phyloP scores from a whole-genome alignment of 1,284 basidiomycete species.

The Ustilago hordei region DNA sequence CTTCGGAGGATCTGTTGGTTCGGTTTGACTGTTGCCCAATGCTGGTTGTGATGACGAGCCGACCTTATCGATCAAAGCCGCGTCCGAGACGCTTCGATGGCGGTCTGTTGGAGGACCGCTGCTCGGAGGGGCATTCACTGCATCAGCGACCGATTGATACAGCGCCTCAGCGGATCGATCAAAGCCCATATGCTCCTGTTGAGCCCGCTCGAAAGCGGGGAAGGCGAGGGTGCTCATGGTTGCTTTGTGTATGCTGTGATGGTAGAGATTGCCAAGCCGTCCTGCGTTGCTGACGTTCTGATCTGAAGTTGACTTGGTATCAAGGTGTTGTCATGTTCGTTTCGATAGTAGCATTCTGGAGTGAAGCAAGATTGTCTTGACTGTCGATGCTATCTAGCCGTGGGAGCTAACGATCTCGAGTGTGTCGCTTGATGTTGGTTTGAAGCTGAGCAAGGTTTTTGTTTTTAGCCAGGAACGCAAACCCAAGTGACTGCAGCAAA shows the following conservation, averaged over 20 bases:
- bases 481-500: background rate
- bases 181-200: conserved; percentile 42
- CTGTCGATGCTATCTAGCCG: conserved; percentile 1
- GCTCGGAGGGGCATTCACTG: conserved; percentile 11
- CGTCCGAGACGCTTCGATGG: conserved; percentile 5
- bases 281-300: background rate
- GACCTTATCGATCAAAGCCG: background rate
- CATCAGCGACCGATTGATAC: conserved; percentile 33
- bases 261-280: background rate
- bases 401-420: background rate
- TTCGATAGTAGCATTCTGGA: background rate
- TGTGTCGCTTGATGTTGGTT: background rate
- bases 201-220: conserved; percentile 42
- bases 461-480: conserved; percentile 1
- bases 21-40: background rate
- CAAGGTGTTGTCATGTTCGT: conserved; percentile 15
- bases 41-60: conserved; percentile 6
- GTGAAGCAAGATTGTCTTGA: background rate
- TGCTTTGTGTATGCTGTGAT: conserved; percentile 1
- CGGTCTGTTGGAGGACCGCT: background rate
- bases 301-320: background rate
- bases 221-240: conserved; percentile 44
- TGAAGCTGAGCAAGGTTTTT: background rate
- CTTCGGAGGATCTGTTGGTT: conserved; percentile 15
- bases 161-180: conserved; percentile 33